These are phyloP conservation scores for Cichorium intybus DNA, from an alignment of 140 eudicot genomes.

Conservation along the genomic window DNA sequence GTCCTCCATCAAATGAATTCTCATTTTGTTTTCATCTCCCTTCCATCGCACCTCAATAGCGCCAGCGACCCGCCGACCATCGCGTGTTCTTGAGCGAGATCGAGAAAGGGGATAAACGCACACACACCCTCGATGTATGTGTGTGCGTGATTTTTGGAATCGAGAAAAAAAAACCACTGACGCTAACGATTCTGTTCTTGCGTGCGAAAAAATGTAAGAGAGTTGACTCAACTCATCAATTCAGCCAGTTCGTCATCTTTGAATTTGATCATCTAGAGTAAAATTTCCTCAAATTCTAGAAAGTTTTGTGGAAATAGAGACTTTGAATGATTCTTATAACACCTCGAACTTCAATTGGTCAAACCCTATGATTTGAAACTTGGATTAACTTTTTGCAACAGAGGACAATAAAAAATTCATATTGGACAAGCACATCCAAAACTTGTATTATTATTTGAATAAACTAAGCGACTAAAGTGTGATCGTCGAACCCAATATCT, in stretches of 20 bases:
- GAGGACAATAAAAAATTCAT: background rate
- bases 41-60: no score
- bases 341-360: background rate
- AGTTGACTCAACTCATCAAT: background rate
- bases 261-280: background rate
- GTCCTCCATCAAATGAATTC: no score
- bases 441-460: background rate
- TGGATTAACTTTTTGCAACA: background rate
- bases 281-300: background rate
- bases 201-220: no score
- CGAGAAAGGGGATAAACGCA: no score
- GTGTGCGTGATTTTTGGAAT: no score
- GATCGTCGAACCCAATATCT: slow-evolving; percentile 26
- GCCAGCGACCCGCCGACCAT: no score
- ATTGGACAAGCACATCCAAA: background rate
- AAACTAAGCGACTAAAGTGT: slow-evolving; percentile 16
- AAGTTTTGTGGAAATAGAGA: background rate
- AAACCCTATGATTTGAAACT: background rate
- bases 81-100: no score
- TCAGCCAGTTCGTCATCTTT: background rate
- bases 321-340: slow-evolving; percentile 22
- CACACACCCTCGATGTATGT: no score
- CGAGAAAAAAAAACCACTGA: no score
- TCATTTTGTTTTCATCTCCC: no score
- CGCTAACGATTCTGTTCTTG: no score